A percentile compares a stretch with the other conserved stretches of the same genome.
phyloP scores from a whole-genome alignment of 441 rosid genomes.

The Euphorbia schlechtendalii region DNA sequence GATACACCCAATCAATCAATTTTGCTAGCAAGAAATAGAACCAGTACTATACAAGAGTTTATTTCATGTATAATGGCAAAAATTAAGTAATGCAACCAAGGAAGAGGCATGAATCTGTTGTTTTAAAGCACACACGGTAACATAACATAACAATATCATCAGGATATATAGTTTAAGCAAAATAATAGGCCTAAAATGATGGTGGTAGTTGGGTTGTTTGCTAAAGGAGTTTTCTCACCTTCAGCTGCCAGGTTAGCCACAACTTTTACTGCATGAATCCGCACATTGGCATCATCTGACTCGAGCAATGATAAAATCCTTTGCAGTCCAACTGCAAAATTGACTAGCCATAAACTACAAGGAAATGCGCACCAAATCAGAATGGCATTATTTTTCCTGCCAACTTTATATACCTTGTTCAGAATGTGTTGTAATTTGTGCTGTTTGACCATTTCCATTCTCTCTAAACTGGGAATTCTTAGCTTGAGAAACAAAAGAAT shows the following conservation, averaged over 20 bases:
- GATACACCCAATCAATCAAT: neutral
- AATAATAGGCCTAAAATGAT: too few species aligned
- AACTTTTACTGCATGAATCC: slow-evolving; percentile 96
- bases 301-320: slow-evolving; percentile 81
- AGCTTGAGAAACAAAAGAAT: slow-evolving; percentile 45
- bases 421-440: slow-evolving; percentile 62
- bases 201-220: too few species aligned
- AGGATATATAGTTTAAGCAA: too few species aligned
- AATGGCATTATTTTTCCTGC: slow-evolving; percentile 10
- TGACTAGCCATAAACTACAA: slow-evolving; percentile 21
- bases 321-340: slow-evolving; percentile 78
- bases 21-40: neutral
- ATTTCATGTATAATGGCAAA: neutral
- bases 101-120: too few species aligned
- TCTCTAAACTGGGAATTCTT: slow-evolving; percentile 52
- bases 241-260: slow-evolving; percentile 98
- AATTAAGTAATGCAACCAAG: neutral
- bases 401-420: slow-evolving; percentile 68
- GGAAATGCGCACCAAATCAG: slow-evolving; percentile 11
- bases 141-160: too few species aligned
- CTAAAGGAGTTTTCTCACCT: too few species aligned
- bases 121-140: too few species aligned
- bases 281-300: slow-evolving; percentile 86
- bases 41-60: too few species aligned
- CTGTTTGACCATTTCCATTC: slow-evolving; percentile 55